Evolutionary conservation across 441 rosid species (phyloP).

Genomic region (Mallotus repandus): DNA sequence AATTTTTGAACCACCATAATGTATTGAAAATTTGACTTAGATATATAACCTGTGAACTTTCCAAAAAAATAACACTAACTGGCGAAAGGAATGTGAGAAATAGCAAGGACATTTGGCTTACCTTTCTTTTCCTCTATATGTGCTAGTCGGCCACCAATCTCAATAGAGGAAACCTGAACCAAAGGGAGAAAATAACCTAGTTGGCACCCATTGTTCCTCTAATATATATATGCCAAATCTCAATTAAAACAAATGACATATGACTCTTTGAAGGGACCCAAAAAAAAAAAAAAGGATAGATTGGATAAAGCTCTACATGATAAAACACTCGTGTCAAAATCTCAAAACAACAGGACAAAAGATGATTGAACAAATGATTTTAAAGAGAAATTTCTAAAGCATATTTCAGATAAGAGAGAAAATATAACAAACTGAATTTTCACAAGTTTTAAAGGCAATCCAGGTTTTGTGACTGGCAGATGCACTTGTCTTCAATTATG

Average conservation of each 20-base stretch:
- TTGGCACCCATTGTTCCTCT: no score
- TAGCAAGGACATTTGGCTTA: conserved; percentile 23
- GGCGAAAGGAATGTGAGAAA: background rate
- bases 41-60: no score
- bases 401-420: background rate
- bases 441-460: background rate
- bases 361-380: no score
- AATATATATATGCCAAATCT: no score
- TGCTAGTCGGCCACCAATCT: conserved; percentile 49
- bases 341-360: background rate
- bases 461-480: background rate
- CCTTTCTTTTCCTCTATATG: conserved; percentile 74
- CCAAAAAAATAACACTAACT: no score
- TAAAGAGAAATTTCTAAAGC: background rate
- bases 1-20: background rate
- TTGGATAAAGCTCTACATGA: background rate
- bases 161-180: conserved; percentile 51
- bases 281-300: background rate
- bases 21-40: background rate
- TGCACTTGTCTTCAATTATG: no score
- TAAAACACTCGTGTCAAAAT: background rate
- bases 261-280: no score
- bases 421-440: background rate
- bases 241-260: no score
- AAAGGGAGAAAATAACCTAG: no score